These are phyloP conservation scores for Trichopus zeylanicus DNA, from an alignment of 116 monocot genomes.

Conservation along the genomic window DNA sequence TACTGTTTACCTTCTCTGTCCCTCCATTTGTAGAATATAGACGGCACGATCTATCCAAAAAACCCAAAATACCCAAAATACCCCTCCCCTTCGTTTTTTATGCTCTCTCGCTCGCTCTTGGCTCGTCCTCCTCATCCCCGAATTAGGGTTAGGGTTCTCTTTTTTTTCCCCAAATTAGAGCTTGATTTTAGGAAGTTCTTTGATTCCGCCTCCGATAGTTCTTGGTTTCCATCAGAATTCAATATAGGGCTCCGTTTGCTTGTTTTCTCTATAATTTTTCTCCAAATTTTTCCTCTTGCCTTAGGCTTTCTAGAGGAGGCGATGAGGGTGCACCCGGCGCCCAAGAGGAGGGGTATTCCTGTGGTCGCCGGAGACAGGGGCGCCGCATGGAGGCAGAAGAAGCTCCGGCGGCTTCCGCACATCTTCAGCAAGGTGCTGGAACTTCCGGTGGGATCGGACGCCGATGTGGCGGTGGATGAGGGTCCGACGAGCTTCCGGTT, in stretches of 20 bases:
- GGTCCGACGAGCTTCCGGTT: neutral
- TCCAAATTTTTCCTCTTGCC: too few species aligned
- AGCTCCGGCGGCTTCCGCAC: conserved; percentile 9
- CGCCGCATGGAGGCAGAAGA: neutral
- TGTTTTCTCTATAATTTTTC: neutral
- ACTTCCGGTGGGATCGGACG: neutral
- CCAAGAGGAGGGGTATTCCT: neutral
- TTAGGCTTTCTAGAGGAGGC: neutral
- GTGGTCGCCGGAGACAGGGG: neutral
- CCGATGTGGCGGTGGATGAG: neutral
- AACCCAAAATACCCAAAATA: neutral
- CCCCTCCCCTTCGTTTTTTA: neutral
- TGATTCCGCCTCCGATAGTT: neutral
- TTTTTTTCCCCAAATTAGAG: neutral
- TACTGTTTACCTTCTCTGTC: too few species aligned
- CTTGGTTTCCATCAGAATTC: too few species aligned
- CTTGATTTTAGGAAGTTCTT: neutral
- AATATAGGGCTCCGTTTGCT: too few species aligned
- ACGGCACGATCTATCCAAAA: too few species aligned
- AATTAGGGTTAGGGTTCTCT: too few species aligned
- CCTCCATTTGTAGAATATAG: too few species aligned
- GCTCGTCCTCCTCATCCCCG: too few species aligned
- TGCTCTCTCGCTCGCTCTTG: neutral
- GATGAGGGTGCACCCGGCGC: conserved; percentile 5
- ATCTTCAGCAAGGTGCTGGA: conserved; percentile 6